Percentiles rank a stretch among this genome's conserved stretches.
These are phyloP conservation scores for Phanerochaete carnosa DNA, from an alignment of 768 basidiomycete genomes.

Conservation along the genomic window DNA sequence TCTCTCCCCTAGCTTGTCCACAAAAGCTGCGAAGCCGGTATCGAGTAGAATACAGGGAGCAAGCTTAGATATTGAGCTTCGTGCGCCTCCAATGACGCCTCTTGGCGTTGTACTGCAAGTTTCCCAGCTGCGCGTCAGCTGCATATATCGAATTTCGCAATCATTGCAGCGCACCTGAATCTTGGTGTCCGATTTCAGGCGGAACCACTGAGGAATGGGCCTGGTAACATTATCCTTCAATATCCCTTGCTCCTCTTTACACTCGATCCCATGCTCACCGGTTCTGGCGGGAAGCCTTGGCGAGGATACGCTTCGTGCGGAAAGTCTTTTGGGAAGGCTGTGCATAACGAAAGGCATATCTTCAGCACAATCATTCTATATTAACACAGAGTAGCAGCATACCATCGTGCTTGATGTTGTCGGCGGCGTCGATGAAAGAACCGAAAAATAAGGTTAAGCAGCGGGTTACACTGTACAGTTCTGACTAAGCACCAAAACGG, in stretches of 20 bases:
- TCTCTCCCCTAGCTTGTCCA: background rate
- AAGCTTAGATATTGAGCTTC: conserved; percentile 88
- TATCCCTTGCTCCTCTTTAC: background rate
- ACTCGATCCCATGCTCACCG: conserved; percentile 45
- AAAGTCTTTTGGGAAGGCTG: conserved; percentile 99
- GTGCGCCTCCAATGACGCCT: conserved; percentile 99
- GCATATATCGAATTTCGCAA: background rate
- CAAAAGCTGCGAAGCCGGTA: background rate
- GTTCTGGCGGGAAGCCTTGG: conserved; percentile 95
- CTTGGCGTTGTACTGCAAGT: conserved; percentile 82
- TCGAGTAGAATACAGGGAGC: background rate
- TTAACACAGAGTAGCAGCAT: conserved; percentile 9
- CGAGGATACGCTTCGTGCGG: conserved; percentile 94
- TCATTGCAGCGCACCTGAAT: conserved; percentile 60
- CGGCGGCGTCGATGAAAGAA: conserved; percentile 22
- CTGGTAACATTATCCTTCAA: conserved; percentile 33
- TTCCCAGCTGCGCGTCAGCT: background rate
- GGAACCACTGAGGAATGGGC: conserved; percentile 99
- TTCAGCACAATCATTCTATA: conserved; percentile 27
- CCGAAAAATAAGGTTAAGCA: conserved; percentile 27
- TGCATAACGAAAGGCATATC: conserved; percentile 41
- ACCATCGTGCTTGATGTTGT: conserved; percentile 30
- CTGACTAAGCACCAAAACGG: conserved; percentile 26
- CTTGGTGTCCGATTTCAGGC: conserved; percentile 93
- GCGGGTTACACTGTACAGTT: conserved; percentile 28